Evolutionary conservation across 306 rosid species (phyloP).

Genomic region (Dryas octopetala): DNA sequence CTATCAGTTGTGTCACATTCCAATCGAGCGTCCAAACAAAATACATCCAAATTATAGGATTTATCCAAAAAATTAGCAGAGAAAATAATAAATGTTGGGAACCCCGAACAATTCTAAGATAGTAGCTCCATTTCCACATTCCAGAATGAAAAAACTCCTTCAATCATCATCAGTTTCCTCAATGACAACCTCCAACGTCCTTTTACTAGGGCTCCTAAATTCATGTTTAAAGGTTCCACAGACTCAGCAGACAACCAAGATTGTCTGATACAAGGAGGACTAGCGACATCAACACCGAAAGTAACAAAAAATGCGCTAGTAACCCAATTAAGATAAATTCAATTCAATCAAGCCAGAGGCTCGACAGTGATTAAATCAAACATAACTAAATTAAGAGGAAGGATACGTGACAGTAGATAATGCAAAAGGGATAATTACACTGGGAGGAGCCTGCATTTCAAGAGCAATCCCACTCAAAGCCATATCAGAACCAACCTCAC

Average conservation of each 20-base stretch:
- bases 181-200: background rate
- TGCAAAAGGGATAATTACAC: too few relatives aligned
- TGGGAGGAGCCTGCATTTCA: too few relatives aligned
- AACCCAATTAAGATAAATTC: background rate
- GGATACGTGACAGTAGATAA: background rate
- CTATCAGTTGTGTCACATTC: too few relatives aligned
- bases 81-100: background rate
- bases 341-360: background rate
- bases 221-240: background rate
- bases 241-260: background rate
- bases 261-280: too few relatives aligned
- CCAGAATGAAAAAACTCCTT: too few relatives aligned
- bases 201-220: background rate
- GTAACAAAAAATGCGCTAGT: background rate
- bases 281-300: background rate
- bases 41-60: background rate
- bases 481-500: too few relatives aligned
- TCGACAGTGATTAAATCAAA: background rate
- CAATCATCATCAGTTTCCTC: background rate
- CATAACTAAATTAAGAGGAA: background rate
- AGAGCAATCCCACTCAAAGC: too few relatives aligned
- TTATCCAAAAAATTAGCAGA: background rate
- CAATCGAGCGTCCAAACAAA: background rate
- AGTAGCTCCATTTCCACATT: too few relatives aligned
- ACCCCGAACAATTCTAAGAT: too few relatives aligned